Base-by-base conservation (phyloP, 192 early-diverging fungal species). In the Diversispora epigaea region DNA sequence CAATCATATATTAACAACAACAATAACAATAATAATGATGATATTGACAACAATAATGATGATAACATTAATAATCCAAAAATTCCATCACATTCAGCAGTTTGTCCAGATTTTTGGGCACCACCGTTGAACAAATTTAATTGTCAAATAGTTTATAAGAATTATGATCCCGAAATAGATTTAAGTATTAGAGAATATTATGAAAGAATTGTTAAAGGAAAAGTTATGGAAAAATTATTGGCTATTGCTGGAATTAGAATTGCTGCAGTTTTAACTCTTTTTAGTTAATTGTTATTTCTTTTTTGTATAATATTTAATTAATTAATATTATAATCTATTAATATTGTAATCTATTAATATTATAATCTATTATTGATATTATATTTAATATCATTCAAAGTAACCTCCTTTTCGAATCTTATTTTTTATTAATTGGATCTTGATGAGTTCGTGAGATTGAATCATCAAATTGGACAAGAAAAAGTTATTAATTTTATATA, bases 101-200 rank as follows among this genome's bases (percentile, higher is more conserved):
- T 73, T 44, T 84, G 83, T 74, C 81, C 83, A 0, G 69, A 77
- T 45, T 69, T 77, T 68, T 84, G 83, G 83, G 80, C 78, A 4
- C 7, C 21, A 15, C 50, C 60, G 11, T n/a, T 78, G 56, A 82
- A 84, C 21, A 67, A 69, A 21, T 61, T 82, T 11, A 81, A 84
- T 47, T 84, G 83, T 57, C 63, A 79, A 39, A 41, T 77, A 25
- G 73, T 80, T 56, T 84, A 79, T 79, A 76, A 77, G 3, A 75
- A 69, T 43, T 84, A 82, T 61, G 73, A 75, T 17, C 44, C 78
- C 11, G 77, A 68, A 14, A 68, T 46, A 15, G 83, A 84, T 52
- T 81, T 80, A 22, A 77, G 78, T 39, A 64, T 65, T 2, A 69
- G 76, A 21, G 62, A 74, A 39, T 84, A 82, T 68, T 84, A 80